Evolutionary conservation across 2,329 filamentous ascomycete genomes (phyloP).

Genomic region (Diaporthe ilicicola): DNA sequence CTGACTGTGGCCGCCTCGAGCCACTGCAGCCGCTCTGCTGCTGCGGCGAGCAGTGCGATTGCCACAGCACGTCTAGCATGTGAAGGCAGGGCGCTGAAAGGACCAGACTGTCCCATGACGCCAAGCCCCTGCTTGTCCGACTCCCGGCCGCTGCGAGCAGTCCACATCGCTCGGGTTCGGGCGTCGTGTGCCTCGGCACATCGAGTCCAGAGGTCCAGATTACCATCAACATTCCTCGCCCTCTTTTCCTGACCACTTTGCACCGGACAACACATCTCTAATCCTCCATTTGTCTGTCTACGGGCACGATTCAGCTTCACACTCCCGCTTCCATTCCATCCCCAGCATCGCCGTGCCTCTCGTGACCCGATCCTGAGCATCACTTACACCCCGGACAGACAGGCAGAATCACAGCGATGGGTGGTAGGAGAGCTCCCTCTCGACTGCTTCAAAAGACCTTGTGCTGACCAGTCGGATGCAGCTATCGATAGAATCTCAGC

Average conservation of each 20-base stretch:
- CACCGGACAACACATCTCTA: not conserved
- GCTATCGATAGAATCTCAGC: constrained; percentile 67
- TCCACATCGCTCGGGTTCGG: constrained; percentile 16
- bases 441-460: not conserved
- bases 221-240: constrained; percentile 16
- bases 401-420: constrained; percentile 33
- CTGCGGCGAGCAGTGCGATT: no score
- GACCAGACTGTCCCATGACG: constrained; percentile 8
- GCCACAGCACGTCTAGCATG: constrained; percentile 4
- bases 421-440: constrained; percentile 34
- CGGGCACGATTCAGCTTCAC: not conserved
- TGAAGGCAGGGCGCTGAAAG: constrained; percentile 14
- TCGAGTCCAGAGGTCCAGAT: constrained; percentile 1
- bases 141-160: constrained; percentile 8
- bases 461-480: constrained; percentile 39
- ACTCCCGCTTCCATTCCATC: not conserved
- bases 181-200: constrained; percentile 20
- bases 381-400: constrained; percentile 3
- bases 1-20: no score
- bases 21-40: no score
- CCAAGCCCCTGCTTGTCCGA: constrained; percentile 14
- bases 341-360: not conserved
- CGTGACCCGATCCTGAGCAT: not conserved
- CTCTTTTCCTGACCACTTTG: not conserved
- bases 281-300: not conserved